phyloP scores from a whole-genome alignment of 2,329 filamentous ascomycete genomes.

The Colletotrichum karsti region DNA sequence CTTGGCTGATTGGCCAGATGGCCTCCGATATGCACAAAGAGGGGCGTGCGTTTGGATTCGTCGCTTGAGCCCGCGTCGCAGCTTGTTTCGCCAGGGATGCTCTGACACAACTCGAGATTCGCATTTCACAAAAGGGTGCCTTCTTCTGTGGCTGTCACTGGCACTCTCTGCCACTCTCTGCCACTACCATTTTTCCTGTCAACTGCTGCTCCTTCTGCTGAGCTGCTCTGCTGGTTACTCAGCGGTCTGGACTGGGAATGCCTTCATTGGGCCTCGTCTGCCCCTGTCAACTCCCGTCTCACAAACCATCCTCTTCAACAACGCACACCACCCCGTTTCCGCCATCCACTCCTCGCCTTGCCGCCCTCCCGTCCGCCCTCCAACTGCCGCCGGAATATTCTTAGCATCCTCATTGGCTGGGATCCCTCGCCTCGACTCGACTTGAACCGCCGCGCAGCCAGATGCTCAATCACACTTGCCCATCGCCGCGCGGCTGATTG shows the following conservation, averaged over 20 bases:
- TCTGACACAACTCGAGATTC: conserved; percentile 43
- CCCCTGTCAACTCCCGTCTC: neutral
- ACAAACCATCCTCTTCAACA: neutral
- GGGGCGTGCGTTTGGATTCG: conserved; percentile 21
- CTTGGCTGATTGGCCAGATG: conserved; percentile 16
- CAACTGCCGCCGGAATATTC: conserved; percentile 9
- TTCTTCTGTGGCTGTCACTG: neutral
- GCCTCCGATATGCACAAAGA: conserved; percentile 4
- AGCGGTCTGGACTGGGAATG: conserved; percentile 1
- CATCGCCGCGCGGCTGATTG: conserved; percentile 18
- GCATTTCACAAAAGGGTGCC: conserved; percentile 7
- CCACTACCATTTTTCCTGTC: neutral
- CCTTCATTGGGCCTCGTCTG: neutral
- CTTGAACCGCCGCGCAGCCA: neutral
- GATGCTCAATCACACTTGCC: neutral
- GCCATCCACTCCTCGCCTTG: neutral
- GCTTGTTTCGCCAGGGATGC: conserved; percentile 47
- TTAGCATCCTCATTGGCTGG: conserved; percentile 12
- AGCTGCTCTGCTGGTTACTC: neutral
- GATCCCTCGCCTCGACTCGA: conserved; percentile 9
- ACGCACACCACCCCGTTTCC: neutral
- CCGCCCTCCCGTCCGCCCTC: neutral
- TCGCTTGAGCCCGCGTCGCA: conserved; percentile 38
- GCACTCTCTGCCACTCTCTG: neutral
- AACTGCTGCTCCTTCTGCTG: neutral